Base-by-base conservation (phyloP, 129 eudicot species). In the Deinandra increscens region DNA sequence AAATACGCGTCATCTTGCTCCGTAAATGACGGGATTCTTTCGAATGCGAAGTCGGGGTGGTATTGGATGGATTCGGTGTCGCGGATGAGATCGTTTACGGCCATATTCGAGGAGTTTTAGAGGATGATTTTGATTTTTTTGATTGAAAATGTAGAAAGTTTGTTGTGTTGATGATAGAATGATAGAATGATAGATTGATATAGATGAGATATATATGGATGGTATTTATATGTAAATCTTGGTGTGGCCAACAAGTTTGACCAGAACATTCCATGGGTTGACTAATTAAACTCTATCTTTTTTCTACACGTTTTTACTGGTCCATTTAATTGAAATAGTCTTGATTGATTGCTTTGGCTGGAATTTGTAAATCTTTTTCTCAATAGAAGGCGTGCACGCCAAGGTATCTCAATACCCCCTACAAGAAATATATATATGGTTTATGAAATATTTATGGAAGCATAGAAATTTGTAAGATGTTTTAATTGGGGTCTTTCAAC, bases 181-280 rank as follows among this genome's bases (percentile, higher is more conserved):
- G n/a, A n/a, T n/a, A n/a, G n/a, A n/a, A n/a, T n/a, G n/a, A n/a
- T n/a, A n/a, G n/a, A n/a, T n/a, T n/a, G 42, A 17, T 68, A 12
- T 68, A 12, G 12, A n/a, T 6, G 15, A 22, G 19, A 34, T 33
- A n/a, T 14, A 2, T 51, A 10, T 37, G 49, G 26, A 33, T 43
- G 60, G 19, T 69, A 55, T 55, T 23, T 67, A 62, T 70, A 77
- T 14, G 29, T 15, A 41, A 9, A 50, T 17, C 11, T 38, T 60
- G 48, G 38, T 8, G 76, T 50, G 71, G 14, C 38, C 7, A 1
- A 6, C 56, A 76, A 68, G 43, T 9, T 76, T 76, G 75, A 76
- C 20, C 59, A 68, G 51, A 60, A 69, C 64, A 46, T 65, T 75
- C 50, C 60, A 45, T 4, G 15, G 39, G 45, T 46, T 66, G 74